phyloP scores from a whole-genome alignment of 257 asterid species.

The Handroanthus guayacan region DNA sequence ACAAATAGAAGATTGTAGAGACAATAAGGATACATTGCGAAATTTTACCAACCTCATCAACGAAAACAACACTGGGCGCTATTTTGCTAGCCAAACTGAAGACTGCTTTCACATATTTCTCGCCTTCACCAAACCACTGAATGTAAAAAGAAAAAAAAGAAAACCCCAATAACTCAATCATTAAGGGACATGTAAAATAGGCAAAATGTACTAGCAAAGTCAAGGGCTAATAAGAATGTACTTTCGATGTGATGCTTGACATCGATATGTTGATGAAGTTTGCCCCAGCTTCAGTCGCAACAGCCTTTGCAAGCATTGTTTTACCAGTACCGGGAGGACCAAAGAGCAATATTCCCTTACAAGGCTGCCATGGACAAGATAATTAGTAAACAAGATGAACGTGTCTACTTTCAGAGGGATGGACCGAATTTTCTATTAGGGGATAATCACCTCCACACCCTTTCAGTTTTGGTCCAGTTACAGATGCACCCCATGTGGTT shows the following conservation, averaged over 20 bases:
- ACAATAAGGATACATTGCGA: neutral
- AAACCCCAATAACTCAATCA: conserved; percentile 18
- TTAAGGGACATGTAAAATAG: neutral
- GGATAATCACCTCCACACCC: no score
- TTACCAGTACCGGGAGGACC: conserved; percentile 71
- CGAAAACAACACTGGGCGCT: conserved; percentile 61
- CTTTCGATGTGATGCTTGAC: conserved; percentile 64
- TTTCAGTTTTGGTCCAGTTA: no score
- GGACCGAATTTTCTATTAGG: no score
- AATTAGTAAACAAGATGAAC: conserved; percentile 27
- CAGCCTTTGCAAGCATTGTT: conserved; percentile 67
- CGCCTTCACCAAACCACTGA: conserved; percentile 68
- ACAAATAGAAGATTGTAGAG: neutral
- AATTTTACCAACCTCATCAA: conserved; percentile 54
- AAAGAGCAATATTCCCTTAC: conserved; percentile 63
- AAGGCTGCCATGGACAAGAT: conserved; percentile 48
- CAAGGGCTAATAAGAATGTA: conserved; percentile 35
- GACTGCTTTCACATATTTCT: conserved; percentile 63
- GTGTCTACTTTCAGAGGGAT: neutral
- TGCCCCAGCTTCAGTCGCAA: conserved; percentile 60
- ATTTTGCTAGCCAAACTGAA: conserved; percentile 63
- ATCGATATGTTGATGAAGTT: conserved; percentile 63
- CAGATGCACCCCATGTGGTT: no score
- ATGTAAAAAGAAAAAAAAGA: conserved; percentile 24
- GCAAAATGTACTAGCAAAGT: neutral